phyloP scores from a whole-genome alignment of 2,329 filamentous ascomycete species.

The Paecilomyces sp. region DNA sequence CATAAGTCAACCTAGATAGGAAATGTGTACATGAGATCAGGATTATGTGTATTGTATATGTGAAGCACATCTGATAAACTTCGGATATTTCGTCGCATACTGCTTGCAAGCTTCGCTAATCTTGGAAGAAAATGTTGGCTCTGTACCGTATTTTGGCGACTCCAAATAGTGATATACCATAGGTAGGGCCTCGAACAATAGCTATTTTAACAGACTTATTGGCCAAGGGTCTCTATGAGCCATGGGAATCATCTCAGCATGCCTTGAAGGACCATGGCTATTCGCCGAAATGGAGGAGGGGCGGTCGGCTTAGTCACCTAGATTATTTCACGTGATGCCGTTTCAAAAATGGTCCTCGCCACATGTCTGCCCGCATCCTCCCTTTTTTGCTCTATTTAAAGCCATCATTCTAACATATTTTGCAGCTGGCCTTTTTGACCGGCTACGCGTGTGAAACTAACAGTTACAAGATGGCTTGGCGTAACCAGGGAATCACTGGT shows the following conservation, averaged over 20 bases:
- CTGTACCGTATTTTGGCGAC: too few species aligned
- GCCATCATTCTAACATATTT: background rate
- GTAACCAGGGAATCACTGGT: constrained; percentile 77
- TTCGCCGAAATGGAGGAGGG: background rate
- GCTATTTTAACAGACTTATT: background rate
- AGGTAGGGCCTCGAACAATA: background rate
- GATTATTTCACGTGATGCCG: background rate
- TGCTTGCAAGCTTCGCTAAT: too few species aligned
- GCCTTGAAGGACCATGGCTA: background rate
- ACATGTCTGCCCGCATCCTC: background rate
- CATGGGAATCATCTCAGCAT: background rate
- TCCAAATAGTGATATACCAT: background rate
- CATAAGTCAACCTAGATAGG: background rate
- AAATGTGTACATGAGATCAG: background rate
- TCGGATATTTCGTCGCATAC: background rate
- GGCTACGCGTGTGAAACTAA: constrained; percentile 3
- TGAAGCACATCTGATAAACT: background rate
- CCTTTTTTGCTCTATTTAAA: background rate
- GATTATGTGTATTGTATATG: background rate
- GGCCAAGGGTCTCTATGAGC: background rate
- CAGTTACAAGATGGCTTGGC: constrained; percentile 51
- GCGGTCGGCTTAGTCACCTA: background rate
- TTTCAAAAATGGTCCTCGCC: background rate
- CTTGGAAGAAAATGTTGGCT: too few species aligned
- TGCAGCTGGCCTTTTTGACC: background rate